Evolutionary conservation across 257 asterid species (phyloP).

Genomic region (Mitragyna speciosa): DNA sequence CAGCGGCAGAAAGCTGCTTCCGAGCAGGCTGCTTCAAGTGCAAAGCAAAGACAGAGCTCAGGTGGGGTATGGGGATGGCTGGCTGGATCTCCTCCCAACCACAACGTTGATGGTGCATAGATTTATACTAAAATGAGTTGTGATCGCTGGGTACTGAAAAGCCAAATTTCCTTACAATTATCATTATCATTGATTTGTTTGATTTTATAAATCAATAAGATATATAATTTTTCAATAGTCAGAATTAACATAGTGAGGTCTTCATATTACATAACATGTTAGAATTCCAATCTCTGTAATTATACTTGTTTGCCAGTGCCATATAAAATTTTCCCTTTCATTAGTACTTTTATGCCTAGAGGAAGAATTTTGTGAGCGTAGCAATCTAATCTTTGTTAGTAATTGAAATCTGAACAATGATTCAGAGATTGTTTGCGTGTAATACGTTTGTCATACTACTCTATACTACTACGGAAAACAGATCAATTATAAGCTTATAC

Average conservation of each 20-base stretch:
- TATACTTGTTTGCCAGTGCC: constrained; percentile 9
- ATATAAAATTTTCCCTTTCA: constrained; percentile 13
- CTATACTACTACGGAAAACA: not conserved
- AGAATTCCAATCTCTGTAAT: constrained; percentile 24
- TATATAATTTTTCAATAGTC: constrained; percentile 21
- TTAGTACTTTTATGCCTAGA: constrained; percentile 10
- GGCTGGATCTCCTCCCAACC: constrained; percentile 71
- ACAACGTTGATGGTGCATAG: constrained; percentile 42
- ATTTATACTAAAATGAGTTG: constrained; percentile 6
- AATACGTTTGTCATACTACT: not conserved
- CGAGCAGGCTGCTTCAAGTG: constrained; percentile 78
- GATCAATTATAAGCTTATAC: not conserved
- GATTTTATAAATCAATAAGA: constrained; percentile 41
- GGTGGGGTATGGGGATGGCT: constrained; percentile 99
- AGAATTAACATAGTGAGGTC: constrained; percentile 14
- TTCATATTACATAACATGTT: constrained; percentile 4
- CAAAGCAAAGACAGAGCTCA: constrained; percentile 67
- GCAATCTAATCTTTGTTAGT: constrained; percentile 8
- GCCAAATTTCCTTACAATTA: constrained; percentile 11
- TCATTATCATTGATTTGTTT: constrained; percentile 4
- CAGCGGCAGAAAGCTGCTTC: constrained; percentile 94
- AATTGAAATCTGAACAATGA: not conserved
- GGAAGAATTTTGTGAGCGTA: constrained; percentile 20
- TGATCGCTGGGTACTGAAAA: constrained; percentile 17
- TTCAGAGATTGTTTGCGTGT: constrained; percentile 10